A percentile compares a stretch with the other conserved stretches of the same genome.
Conservation (phyloP, 441 rosid genomes). For the Sinapis alba region DNA sequence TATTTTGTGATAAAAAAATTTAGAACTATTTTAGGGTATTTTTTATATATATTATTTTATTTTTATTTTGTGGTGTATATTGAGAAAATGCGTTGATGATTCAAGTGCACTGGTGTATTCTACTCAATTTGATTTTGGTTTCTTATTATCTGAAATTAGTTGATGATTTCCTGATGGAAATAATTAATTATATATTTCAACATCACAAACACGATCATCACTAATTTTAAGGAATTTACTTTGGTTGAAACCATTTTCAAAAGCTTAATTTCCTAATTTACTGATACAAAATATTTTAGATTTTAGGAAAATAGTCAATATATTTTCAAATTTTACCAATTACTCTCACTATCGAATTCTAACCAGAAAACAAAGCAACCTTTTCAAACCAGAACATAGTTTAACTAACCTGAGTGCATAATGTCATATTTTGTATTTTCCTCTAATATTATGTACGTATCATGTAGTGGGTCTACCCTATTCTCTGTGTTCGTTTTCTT, state of each 20-base stretch:
- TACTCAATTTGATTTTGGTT: not conserved
- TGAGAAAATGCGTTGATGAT: not conserved
- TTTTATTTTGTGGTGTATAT: not conserved
- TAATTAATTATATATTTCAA: not conserved
- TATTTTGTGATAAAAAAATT: too few species aligned
- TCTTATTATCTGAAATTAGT: not conserved
- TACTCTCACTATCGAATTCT: not conserved
- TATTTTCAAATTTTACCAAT: not conserved
- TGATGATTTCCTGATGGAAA: too few species aligned
- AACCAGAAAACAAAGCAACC: not conserved
- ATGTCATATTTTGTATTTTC: not conserved
- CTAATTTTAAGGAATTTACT: not conserved
- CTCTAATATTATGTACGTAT: not conserved
- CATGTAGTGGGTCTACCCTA: slow-evolving; percentile 18
- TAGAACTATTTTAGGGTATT: too few species aligned
- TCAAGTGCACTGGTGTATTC: not conserved
- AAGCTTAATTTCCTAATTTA: not conserved
- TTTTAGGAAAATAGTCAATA: not conserved
- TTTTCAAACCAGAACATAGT: not conserved
- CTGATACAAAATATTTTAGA: not conserved
- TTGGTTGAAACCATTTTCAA: not conserved
- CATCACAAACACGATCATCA: not conserved
- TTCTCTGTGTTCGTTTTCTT: slow-evolving; percentile 7
- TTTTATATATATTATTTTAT: too few species aligned
- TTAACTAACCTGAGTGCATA: not conserved